phyloP scores from a whole-genome alignment of 1,284 basidiomycete species.

The Ustilago cynodontis region DNA sequence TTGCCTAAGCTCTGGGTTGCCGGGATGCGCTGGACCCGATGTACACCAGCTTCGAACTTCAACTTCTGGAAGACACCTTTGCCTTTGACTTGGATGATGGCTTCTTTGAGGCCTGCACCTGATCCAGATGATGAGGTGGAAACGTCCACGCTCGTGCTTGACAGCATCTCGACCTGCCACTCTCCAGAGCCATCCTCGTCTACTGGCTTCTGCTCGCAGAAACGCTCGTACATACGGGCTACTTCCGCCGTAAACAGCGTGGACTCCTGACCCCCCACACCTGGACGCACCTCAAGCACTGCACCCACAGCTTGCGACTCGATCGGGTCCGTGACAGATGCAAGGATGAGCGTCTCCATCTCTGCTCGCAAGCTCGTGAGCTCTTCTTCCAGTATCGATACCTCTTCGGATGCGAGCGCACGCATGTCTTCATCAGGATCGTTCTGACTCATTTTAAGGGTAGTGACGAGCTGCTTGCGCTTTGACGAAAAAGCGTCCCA shows the following conservation, averaged over 20 bases:
- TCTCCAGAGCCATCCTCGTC: conserved; percentile 43
- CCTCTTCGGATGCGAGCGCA: conserved; percentile 81
- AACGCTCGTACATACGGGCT: conserved; percentile 84
- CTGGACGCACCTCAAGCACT: conserved; percentile 89
- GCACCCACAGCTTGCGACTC: conserved; percentile 79
- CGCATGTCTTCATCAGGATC: conserved; percentile 79
- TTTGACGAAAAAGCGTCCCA: conserved; percentile 74
- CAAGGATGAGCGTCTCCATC: conserved; percentile 81
- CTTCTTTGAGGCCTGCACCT: conserved; percentile 81
- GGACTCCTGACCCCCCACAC: conserved; percentile 91
- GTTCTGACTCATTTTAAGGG: conserved; percentile 35
- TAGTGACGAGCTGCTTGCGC: conserved; percentile 71
- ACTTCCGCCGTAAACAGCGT: conserved; percentile 85
- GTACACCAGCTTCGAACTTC: conserved; percentile 92
- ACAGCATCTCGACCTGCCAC: conserved; percentile 61
- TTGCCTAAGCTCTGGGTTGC: conserved; percentile 87
- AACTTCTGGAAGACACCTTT: conserved; percentile 82
- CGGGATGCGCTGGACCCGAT: conserved; percentile 94
- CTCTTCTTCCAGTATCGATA: conserved; percentile 73
- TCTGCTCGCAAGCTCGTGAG: conserved; percentile 74
- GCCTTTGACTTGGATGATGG: conserved; percentile 84
- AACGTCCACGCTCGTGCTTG: conserved; percentile 59
- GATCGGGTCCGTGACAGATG: conserved; percentile 73
- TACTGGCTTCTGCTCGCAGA: conserved; percentile 52
- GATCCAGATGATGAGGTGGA: conserved; percentile 45